Evolutionary conservation across 1,284 basidiomycete genomes (phyloP).

Genomic region (Moniliophthora roreri): DNA sequence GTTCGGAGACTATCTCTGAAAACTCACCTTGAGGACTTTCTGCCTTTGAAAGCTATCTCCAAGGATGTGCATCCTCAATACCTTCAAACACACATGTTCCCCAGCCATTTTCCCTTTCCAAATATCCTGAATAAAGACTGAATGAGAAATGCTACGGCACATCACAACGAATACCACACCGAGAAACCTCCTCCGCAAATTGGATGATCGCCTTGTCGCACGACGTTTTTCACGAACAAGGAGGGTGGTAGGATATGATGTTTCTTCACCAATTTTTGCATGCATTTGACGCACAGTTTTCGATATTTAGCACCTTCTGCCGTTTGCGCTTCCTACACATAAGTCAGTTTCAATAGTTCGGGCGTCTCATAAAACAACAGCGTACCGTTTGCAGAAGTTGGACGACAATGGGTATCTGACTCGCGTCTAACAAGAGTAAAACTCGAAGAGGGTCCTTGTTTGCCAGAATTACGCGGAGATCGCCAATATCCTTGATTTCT

Average conservation of each 20-base stretch:
- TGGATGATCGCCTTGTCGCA: not conserved
- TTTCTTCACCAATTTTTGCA: not conserved
- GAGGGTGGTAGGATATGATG: not conserved
- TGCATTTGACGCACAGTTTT: no score
- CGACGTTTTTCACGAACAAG: not conserved
- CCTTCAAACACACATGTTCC: constrained; percentile 9
- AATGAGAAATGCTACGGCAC: not conserved
- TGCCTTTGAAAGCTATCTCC: not conserved
- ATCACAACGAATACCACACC: constrained; percentile 17
- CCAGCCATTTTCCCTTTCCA: constrained; percentile 3
- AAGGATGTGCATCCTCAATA: constrained; percentile 6
- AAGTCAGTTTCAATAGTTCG: no score
- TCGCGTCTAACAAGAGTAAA: no score
- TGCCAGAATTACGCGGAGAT: no score
- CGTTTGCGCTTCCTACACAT: no score
- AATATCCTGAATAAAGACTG: constrained; percentile 9
- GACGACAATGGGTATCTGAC: no score
- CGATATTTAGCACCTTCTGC: no score
- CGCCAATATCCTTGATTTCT: no score
- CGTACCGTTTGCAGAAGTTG: no score
- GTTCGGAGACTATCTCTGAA: not conserved
- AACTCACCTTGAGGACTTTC: not conserved
- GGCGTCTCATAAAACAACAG: no score
- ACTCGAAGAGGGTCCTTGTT: no score
- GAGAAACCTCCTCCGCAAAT: constrained; percentile 28